Conservation (phyloP, 179 eudicot genomes). For the Heliamphora ciliata region DNA sequence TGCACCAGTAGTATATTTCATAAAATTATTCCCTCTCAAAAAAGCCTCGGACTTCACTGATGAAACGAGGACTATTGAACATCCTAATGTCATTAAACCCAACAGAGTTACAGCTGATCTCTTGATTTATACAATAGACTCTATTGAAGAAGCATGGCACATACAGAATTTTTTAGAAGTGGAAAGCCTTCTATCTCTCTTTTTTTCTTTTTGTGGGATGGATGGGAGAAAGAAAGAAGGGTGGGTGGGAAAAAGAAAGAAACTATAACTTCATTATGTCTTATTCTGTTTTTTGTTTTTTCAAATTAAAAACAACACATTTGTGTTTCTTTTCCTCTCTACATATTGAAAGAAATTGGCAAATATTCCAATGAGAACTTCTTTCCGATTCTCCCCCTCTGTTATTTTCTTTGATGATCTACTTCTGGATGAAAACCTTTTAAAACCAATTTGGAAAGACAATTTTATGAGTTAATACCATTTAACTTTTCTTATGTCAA, state of each 20-base stretch:
- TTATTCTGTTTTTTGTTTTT: neutral
- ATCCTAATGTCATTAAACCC: neutral
- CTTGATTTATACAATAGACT: neutral
- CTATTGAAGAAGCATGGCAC: neutral
- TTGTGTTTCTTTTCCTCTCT: neutral
- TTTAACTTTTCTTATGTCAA: neutral
- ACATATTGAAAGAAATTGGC: neutral
- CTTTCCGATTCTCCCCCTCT: neutral
- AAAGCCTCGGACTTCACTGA: neutral
- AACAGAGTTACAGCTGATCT: neutral
- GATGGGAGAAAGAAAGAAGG: neutral
- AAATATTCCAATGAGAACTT: neutral
- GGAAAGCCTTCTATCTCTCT: neutral
- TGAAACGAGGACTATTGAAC: neutral
- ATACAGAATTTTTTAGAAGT: neutral
- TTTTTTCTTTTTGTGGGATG: neutral
- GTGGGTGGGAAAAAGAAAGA: neutral
- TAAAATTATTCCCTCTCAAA: neutral
- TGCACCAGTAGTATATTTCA: neutral
- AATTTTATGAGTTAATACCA: neutral
- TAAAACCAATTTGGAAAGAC: neutral
- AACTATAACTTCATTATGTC: neutral
- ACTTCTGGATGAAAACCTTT: neutral
- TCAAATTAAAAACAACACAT: neutral
- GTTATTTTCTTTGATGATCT: neutral